A percentile compares a stretch with the other conserved stretches of the same genome.
Conservation (phyloP, 352 stramenopile species). For the Phytophthora litchii region DNA sequence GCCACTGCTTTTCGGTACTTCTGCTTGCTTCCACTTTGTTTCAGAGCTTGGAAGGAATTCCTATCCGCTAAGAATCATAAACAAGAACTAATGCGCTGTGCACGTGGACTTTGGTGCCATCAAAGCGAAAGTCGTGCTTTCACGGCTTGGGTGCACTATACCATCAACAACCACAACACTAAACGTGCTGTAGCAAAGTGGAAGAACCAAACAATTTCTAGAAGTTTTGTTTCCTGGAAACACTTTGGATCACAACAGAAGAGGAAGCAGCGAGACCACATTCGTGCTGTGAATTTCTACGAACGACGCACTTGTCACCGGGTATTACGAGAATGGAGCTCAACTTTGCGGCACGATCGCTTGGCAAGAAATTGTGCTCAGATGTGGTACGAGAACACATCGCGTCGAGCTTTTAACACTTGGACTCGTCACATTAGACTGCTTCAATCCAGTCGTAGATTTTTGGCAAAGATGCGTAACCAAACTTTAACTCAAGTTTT, state of each 20-base stretch:
- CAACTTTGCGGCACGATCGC: slow-evolving; percentile 1
- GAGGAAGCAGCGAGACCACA: slow-evolving; percentile 5
- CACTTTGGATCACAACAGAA: slow-evolving; percentile 16
- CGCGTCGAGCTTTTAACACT: slow-evolving; percentile 15
- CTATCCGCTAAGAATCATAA: slow-evolving; percentile 11
- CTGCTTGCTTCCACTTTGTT: slow-evolving; percentile 38
- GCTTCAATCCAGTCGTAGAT: slow-evolving; percentile 5
- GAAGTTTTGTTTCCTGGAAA: slow-evolving; percentile 27
- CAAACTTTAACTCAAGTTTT: slow-evolving; percentile 34
- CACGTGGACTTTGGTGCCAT: slow-evolving; percentile 38
- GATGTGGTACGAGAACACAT: slow-evolving; percentile 20
- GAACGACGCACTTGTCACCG: not conserved
- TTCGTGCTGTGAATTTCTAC: slow-evolving; percentile 22
- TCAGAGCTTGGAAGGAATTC: slow-evolving; percentile 37
- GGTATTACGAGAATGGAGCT: slow-evolving; percentile 8
- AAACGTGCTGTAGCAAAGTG: slow-evolving; percentile 28
- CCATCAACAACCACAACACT: slow-evolving; percentile 6
- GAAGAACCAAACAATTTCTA: slow-evolving; percentile 17
- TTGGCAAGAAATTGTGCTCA: slow-evolving; percentile 13
- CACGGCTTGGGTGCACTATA: slow-evolving; percentile 31
- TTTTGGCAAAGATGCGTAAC: slow-evolving; percentile 18
- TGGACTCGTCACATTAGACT: slow-evolving; percentile 23
- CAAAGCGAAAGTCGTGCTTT: slow-evolving; percentile 45
- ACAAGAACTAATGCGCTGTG: slow-evolving; percentile 28
- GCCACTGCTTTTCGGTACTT: slow-evolving; percentile 51